A percentile compares a stretch with the other conserved stretches of the same genome.
phyloP scores from a whole-genome alignment of 495 filamentous ascomycete genomes.

The Oleoguttula mirabilis region DNA sequence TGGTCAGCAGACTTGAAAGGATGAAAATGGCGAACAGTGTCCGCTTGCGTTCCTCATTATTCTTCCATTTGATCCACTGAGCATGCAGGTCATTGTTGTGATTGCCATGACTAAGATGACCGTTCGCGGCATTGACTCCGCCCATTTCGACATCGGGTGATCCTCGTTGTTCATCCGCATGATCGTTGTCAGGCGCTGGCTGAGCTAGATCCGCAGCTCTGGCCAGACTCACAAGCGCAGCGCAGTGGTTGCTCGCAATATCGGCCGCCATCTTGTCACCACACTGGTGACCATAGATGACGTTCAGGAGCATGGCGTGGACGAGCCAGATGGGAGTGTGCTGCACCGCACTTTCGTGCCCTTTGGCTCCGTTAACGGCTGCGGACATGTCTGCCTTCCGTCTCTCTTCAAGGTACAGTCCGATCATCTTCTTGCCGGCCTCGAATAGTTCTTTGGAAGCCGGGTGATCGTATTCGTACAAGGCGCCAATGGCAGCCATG shows the following conservation, averaged over 20 bases:
- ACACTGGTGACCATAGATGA: constrained; percentile 92
- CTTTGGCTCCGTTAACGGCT: constrained; percentile 51
- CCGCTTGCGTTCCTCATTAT: constrained; percentile 80
- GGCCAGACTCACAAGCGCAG: constrained; percentile 80
- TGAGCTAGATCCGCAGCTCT: constrained; percentile 67
- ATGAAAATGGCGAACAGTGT: constrained; percentile 88
- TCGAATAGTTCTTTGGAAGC: constrained; percentile 82
- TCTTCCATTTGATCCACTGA: constrained; percentile 84
- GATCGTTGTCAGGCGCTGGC: constrained; percentile 25
- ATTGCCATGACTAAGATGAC: constrained; percentile 1
- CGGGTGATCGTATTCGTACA: constrained; percentile 78
- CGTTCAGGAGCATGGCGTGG: constrained; percentile 96
- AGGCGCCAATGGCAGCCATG: constrained; percentile 89
- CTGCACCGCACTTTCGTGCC: constrained; percentile 56
- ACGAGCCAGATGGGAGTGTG: constrained; percentile 90
- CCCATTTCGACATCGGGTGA: constrained; percentile 32
- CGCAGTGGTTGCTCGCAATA: constrained; percentile 83
- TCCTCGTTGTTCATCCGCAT: constrained; percentile 6
- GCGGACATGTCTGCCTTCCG: constrained; percentile 80
- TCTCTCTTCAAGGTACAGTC: constrained; percentile 83
- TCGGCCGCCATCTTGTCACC: constrained; percentile 83
- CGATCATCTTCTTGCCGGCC: constrained; percentile 88
- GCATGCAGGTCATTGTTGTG: constrained; percentile 48
- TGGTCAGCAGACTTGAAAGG: constrained; percentile 79
- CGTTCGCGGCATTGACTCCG: constrained; percentile 28